These are phyloP conservation scores for Millerozyma acaciae DNA, from an alignment of 805 yeast species.

Conservation along the genomic window DNA sequence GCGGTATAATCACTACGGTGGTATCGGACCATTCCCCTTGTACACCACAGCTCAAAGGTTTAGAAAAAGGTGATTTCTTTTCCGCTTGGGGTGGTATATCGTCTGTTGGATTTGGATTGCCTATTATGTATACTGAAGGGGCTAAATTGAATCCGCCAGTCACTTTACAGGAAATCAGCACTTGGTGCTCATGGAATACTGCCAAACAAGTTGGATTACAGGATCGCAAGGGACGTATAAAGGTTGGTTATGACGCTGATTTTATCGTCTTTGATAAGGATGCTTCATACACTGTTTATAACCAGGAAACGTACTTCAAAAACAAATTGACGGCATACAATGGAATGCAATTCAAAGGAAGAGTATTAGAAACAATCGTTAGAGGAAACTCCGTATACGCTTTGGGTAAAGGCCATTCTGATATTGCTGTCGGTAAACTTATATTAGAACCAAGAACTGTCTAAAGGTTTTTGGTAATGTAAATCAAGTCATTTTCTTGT, in stretches of 20 bases:
- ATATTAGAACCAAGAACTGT: conserved; percentile 54
- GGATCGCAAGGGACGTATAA: conserved; percentile 68
- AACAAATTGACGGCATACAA: conserved; percentile 87
- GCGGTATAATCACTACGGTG: conserved; percentile 69
- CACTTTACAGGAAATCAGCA: conserved; percentile 56
- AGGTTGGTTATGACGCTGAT: conserved; percentile 83
- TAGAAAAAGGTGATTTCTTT: conserved; percentile 81
- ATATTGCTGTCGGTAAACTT: conserved; percentile 54
- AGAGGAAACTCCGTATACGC: conserved; percentile 72
- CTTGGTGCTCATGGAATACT: conserved; percentile 81
- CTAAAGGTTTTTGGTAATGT: conserved; percentile 3
- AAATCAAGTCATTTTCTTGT: too few relatives aligned
- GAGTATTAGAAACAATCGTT: conserved; percentile 73
- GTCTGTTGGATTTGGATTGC: conserved; percentile 87
- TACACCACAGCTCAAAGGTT: conserved; percentile 82
- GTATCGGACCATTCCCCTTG: conserved; percentile 97
- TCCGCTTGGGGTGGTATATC: conserved; percentile 97
- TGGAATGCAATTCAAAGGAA: conserved; percentile 65
- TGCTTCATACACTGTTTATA: conserved; percentile 45
- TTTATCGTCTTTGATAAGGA: conserved; percentile 75
- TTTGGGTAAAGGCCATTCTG: conserved; percentile 50
- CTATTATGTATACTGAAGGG: conserved; percentile 76
- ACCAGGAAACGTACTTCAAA: conserved; percentile 63
- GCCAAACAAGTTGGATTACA: conserved; percentile 79
- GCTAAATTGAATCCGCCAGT: conserved; percentile 48